Evolutionary conservation across 192 early-diverging fungal genomes (phyloP), one percentile per base, ranked within the genome.

Genomic region (Mortierella alpina): DNA sequence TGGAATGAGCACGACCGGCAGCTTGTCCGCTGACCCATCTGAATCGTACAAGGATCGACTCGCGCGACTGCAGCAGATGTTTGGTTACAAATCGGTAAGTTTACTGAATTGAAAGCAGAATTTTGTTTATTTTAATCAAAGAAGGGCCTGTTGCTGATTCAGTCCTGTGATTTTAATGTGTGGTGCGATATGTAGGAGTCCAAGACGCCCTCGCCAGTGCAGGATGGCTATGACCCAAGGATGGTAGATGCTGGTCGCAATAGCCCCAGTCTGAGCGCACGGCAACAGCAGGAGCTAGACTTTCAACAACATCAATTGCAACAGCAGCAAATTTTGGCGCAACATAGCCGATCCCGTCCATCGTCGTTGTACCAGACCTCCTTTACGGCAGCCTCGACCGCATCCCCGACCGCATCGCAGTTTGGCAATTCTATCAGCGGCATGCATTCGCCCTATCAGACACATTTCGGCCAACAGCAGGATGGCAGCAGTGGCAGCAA

Each of bases 31-130:
- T 5, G 77, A 72, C 48, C 69, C 64, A 56, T 66, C 77, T 5
- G 82, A 82, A 52, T 70, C 72, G 3, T 88, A 90, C 52, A 86
- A 88, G 42, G 82, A 91, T 68, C 83, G 85, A 23, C 66, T 93
- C 14, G 63, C 84, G n/a, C 82, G 84, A 62, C 64, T 93, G 47
- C 90, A 92, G 67, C 90, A 90, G 68, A 82, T 84, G 79, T 88
- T 87, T 91, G 83, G 85, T 53, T 82, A 59, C 39, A 79, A 79
- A 54, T 66, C 63, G 56, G 75, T 78, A 78, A 70, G 62, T 1
- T n/a, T 0, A 13, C 7, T 13, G 58, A 31, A 31, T 15, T 8
- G 13, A 7, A 59, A 42, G 58, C 3, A 40, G 12, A 1, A 17
- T 1, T 58, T 40, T 58, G 14, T 40, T 5, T 40, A 59, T 22